These are phyloP conservation scores for Botryosphaeria dothidea DNA, from an alignment of 2,329 filamentous ascomycete species.

Conservation along the genomic window DNA sequence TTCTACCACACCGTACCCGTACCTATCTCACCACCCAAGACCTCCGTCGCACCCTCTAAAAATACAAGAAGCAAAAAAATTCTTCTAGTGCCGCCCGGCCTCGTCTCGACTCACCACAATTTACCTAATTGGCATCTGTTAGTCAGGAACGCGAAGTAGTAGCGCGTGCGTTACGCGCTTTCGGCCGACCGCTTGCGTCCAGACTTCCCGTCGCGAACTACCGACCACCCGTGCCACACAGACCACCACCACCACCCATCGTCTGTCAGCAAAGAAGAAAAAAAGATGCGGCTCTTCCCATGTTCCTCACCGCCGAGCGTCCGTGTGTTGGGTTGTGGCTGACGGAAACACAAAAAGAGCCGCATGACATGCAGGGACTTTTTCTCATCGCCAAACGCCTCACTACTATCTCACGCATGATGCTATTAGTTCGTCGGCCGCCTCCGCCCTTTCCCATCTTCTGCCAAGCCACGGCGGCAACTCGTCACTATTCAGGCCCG, in stretches of 20 bases:
- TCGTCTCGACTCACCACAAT: background rate
- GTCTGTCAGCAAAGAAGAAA: background rate
- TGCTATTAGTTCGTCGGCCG: background rate
- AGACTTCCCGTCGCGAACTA: background rate
- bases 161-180: background rate
- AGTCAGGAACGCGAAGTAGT: background rate
- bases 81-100: background rate
- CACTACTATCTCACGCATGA: background rate
- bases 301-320: too few species aligned
- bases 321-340: background rate
- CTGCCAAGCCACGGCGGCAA: background rate
- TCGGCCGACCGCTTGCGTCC: background rate
- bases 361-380: constrained; percentile 9
- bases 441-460: background rate
- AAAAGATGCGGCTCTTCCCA: background rate
- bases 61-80: background rate
- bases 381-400: background rate
- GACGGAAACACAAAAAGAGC: background rate
- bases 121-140: background rate
- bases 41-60: background rate
- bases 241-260: too few species aligned
- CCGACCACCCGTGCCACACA: too few species aligned
- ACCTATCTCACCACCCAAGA: background rate
- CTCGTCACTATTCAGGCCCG: background rate
- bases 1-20: background rate